Evolutionary conservation across 1,284 basidiomycete species (phyloP).

Genomic region (Moesziomyces aphidis): DNA sequence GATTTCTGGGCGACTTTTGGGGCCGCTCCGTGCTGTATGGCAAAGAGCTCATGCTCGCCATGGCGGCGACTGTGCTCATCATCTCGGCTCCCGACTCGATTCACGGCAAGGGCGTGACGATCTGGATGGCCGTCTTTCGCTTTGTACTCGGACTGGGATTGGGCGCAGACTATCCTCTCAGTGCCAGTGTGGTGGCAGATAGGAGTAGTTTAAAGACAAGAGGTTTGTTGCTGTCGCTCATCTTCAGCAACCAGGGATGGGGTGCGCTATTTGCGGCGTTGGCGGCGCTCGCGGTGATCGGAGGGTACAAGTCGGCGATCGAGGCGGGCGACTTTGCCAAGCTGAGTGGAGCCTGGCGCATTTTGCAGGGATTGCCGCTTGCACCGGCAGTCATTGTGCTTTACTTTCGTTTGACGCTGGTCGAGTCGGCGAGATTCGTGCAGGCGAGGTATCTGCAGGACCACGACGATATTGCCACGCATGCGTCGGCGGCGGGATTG

Average conservation of each 20-base stretch:
- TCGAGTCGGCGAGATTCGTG: slow-evolving; percentile 78
- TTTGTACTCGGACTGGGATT: slow-evolving; percentile 69
- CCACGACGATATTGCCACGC: slow-evolving; percentile 78
- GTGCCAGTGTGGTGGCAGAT: slow-evolving; percentile 65
- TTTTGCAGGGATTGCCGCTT: slow-evolving; percentile 62
- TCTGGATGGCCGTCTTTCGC: slow-evolving; percentile 46
- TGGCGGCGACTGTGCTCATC: slow-evolving; percentile 49
- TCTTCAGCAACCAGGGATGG: slow-evolving; percentile 68
- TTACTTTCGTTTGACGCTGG: slow-evolving; percentile 70
- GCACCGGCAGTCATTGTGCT: slow-evolving; percentile 63
- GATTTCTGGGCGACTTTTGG: slow-evolving; percentile 48
- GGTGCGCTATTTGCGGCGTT: slow-evolving; percentile 71
- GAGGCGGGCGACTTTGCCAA: slow-evolving; percentile 23
- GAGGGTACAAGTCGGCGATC: slow-evolving; percentile 74
- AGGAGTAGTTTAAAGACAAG: slow-evolving; percentile 40
- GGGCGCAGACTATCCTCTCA: slow-evolving; percentile 85
- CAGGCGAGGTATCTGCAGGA: slow-evolving; percentile 81
- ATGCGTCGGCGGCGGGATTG: slow-evolving; percentile 71
- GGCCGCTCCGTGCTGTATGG: slow-evolving; percentile 54
- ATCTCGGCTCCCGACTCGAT: slow-evolving; percentile 51
- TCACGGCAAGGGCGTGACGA: slow-evolving; percentile 40
- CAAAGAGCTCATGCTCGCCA: slow-evolving; percentile 55
- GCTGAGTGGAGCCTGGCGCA: slow-evolving; percentile 51
- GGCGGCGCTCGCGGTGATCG: slow-evolving; percentile 76
- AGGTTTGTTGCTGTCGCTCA: slow-evolving; percentile 53